Base-by-base conservation (phyloP, 352 stramenopile species). In the Phytophthora litchii region DNA sequence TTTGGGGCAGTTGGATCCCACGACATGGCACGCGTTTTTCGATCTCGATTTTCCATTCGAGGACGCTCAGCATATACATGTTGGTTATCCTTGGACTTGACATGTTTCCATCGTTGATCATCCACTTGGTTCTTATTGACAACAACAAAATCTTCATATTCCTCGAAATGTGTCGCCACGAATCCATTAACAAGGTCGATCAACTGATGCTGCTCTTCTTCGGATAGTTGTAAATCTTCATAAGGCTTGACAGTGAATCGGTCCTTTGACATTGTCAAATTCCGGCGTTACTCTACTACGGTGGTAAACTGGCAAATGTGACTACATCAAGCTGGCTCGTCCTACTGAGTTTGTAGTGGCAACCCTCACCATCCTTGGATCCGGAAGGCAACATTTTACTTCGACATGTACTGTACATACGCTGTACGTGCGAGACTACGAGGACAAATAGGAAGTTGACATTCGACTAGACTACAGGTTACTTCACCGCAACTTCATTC, bases 71-170 rank as follows among this genome's bases (percentile, higher is more conserved):
- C 32, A 32, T 69, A 64, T 21, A 64, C 46, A 29, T 55, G 54
- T 10, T 66, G 32, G 20, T 65, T 60, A 21, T 66, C 62, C 23
- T 55, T 52, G 27, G 55, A 35, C 49, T 62, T 70, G 48, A 64
- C 42, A 20, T 56, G 38, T 17, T 58, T 62, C 55, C 62, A 70
- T 27, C 23, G 23, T 27, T 27, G 23, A 27, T 27, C 23, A 27
- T 27, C 23, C 23, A 27, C 23, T 27, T 27, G 23, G 9, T 48
- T 32, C 21, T 34, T 13, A 16, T 54, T 40, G 34, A 20, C 34
- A 40, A 40, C 2, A 9, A n/a, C 34, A 1, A 19, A 40, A 40
- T 13, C 14, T 40, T 16, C 14, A 21, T 27, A 27, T 27, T 27
- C 23, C 23, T 27, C 23, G 23, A 27, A 27, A 27, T 27, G 23